These are phyloP conservation scores for Saccharomycopsis lassenensis DNA, from an alignment of 805 yeast genomes.

Conservation along the genomic window DNA sequence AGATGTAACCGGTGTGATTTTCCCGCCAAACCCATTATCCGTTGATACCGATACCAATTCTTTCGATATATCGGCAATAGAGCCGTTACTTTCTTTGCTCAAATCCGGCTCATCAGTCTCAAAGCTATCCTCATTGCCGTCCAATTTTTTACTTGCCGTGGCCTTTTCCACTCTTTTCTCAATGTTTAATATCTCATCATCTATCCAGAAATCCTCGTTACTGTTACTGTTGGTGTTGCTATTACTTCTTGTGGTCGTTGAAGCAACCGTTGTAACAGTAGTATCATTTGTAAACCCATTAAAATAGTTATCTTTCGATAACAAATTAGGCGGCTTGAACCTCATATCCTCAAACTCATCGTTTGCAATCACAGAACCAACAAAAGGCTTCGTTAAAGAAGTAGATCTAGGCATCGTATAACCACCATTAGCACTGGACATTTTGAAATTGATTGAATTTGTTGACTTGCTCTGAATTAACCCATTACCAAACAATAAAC, in stretches of 20 bases:
- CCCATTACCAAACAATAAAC: constrained; percentile 15
- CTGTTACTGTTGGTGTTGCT: constrained; percentile 2
- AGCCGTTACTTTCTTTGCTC: too few relatives aligned
- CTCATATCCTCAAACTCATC: constrained; percentile 2
- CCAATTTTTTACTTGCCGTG: not conserved
- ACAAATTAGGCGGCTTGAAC: constrained; percentile 12
- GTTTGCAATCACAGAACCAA: not conserved
- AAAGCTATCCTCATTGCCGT: not conserved
- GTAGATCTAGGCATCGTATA: constrained; percentile 12
- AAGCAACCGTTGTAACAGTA: not conserved
- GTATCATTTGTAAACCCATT: not conserved
- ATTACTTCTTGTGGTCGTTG: too few relatives aligned
- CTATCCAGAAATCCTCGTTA: constrained; percentile 14
- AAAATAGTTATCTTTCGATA: constrained; percentile 15
- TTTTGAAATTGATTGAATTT: constrained; percentile 11
- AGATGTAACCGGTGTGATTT: constrained; percentile 13
- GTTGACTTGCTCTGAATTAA: constrained; percentile 16
- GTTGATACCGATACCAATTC: too few relatives aligned
- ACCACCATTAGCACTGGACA: constrained; percentile 11
- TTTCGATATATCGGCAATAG: too few relatives aligned
- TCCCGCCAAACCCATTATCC: too few relatives aligned
- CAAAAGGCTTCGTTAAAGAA: constrained; percentile 8
- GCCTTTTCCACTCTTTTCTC: constrained; percentile 5
- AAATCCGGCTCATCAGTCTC: too few relatives aligned
- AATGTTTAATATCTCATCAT: constrained; percentile 11